These are phyloP conservation scores for Scheffersomyces coipomensis DNA, from an alignment of 805 yeast species.

Conservation along the genomic window DNA sequence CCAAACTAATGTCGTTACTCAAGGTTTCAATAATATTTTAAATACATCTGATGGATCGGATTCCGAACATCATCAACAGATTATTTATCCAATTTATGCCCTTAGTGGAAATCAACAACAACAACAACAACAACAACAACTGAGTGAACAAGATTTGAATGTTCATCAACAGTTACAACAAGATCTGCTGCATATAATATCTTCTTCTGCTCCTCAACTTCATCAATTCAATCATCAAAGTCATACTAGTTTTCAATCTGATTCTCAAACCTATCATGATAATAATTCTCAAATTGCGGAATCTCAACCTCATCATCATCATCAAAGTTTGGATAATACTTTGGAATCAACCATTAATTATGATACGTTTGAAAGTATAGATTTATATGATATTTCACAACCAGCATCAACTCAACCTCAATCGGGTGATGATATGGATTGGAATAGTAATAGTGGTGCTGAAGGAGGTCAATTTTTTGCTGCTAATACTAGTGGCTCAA, in stretches of 20 bases:
- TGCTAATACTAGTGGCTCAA: too few relatives aligned
- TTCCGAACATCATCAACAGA: constrained; percentile 22
- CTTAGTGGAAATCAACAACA: constrained; percentile 5
- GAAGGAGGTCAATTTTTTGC: too few relatives aligned
- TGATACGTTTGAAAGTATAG: not conserved
- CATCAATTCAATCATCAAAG: too few relatives aligned
- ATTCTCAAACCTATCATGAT: too few relatives aligned
- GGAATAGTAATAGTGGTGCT: not conserved
- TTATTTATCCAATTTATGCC: constrained; percentile 38
- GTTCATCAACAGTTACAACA: not conserved
- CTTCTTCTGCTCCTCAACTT: too few relatives aligned
- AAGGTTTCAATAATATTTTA: constrained; percentile 34
- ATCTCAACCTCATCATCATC: too few relatives aligned
- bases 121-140: not conserved
- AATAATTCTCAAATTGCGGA: too few relatives aligned
- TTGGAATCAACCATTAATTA: not conserved
- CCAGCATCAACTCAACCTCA: not conserved
- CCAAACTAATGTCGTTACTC: constrained; percentile 11
- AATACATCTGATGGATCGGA: constrained; percentile 10
- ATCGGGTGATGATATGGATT: not conserved
- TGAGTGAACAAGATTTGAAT: not conserved
- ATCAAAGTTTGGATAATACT: not conserved
- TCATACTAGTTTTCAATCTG: too few relatives aligned
- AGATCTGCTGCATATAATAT: too few relatives aligned
- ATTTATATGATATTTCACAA: not conserved